A percentile compares a stretch with the other conserved stretches of the same genome.
Conservation (phyloP, 2,329 filamentous ascomycete species). For the Sporothrix brasiliensis region DNA sequence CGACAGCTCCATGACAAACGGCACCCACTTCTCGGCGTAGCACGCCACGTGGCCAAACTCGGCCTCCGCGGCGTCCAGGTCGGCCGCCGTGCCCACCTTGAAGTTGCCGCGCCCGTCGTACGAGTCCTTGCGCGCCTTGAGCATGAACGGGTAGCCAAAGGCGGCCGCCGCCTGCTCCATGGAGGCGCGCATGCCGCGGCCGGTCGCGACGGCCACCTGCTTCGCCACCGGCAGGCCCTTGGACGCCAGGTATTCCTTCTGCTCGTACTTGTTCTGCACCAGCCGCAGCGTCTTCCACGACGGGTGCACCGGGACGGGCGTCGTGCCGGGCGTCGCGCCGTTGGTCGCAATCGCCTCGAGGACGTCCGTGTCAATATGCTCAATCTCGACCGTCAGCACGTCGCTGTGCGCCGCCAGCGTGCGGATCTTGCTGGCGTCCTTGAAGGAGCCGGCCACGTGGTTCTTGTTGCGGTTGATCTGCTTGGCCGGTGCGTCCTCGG, state of each 20-base stretch:
- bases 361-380: slow-evolving; percentile 89
- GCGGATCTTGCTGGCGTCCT: slow-evolving; percentile 75
- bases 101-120: slow-evolving; percentile 84
- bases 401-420: slow-evolving; percentile 77
- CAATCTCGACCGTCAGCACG: slow-evolving; percentile 89
- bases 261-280: slow-evolving; percentile 91
- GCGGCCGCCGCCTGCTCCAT: slow-evolving; percentile 64
- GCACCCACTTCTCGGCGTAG: slow-evolving; percentile 88
- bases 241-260: slow-evolving; percentile 77
- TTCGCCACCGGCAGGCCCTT: slow-evolving; percentile 72
- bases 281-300: slow-evolving; percentile 83
- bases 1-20: slow-evolving; percentile 83
- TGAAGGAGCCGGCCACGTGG: slow-evolving; percentile 87
- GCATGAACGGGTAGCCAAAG: slow-evolving; percentile 84
- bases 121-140: slow-evolving; percentile 86
- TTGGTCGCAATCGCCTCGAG: slow-evolving; percentile 78
- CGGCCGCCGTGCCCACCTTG: slow-evolving; percentile 50
- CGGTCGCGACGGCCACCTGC: slow-evolving; percentile 64
- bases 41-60: slow-evolving; percentile 71
- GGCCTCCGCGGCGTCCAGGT: slow-evolving; percentile 65
- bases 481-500: slow-evolving; percentile 75
- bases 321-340: slow-evolving; percentile 50
- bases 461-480: slow-evolving; percentile 69
- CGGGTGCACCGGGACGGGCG: slow-evolving; percentile 64
- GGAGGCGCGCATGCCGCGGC: slow-evolving; percentile 59